A percentile compares a stretch with the other conserved stretches of the same genome.
Evolutionary conservation across 2,329 filamentous ascomycete genomes (phyloP).

Genomic region (Ceratocystis variospora): DNA sequence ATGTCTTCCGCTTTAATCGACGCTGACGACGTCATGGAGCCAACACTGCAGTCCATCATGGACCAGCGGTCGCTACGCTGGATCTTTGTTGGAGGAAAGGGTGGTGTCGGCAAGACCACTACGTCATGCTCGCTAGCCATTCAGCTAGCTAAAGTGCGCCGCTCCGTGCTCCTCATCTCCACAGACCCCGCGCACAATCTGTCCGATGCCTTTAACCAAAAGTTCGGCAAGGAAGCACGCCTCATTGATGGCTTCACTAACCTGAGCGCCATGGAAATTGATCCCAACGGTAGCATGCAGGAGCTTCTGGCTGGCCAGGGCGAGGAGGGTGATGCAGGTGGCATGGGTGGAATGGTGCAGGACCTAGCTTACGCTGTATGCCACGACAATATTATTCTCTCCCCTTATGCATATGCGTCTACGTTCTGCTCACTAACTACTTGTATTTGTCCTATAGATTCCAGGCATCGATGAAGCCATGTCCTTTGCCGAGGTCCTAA

Average conservation of each 20-base stretch:
- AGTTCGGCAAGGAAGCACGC: constrained; percentile 96
- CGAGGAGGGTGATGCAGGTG: constrained; percentile 55
- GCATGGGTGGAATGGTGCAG: constrained; percentile 93
- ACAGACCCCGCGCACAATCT: constrained; percentile 98
- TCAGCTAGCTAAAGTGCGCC: constrained; percentile 87
- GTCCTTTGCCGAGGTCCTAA: constrained; percentile 98
- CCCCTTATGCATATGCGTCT: constrained; percentile 4
- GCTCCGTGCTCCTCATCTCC: constrained; percentile 92
- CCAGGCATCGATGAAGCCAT: constrained; percentile 98
- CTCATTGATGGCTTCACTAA: constrained; percentile 86
- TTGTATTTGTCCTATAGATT: constrained; percentile 44
- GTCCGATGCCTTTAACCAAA: constrained; percentile 94
- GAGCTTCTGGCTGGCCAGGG: constrained; percentile 69
- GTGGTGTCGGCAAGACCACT: constrained; percentile 98
- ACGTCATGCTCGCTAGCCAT: constrained; percentile 97
- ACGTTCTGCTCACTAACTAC: not conserved
- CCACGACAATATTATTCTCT: constrained; percentile 20
- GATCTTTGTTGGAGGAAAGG: constrained; percentile 98
- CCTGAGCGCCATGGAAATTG: constrained; percentile 96
- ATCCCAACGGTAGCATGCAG: constrained; percentile 95
- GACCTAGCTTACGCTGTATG: constrained; percentile 87
- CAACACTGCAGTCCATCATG: constrained; percentile 83
- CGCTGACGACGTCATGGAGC: constrained; percentile 66
- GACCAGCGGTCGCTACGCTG: constrained; percentile 91
- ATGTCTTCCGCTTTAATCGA: constrained; percentile 32